Conservation (phyloP, 495 filamentous ascomycete genomes). For the Durotheca rogersii region DNA sequence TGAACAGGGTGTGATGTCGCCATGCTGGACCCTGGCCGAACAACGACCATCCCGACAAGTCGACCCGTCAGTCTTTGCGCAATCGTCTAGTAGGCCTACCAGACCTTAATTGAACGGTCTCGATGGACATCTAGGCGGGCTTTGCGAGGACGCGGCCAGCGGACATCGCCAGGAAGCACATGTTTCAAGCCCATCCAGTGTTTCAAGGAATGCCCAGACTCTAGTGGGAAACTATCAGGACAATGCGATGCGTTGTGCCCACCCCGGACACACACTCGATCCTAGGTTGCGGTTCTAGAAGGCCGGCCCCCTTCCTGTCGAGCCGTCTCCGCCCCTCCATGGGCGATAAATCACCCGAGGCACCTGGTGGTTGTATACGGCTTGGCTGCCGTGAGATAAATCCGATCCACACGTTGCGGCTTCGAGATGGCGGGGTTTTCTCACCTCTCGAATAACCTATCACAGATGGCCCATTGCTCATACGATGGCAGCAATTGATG, state of each 20-base stretch:
- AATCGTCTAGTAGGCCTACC: no score
- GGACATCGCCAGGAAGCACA: no score
- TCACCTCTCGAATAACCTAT: constrained; percentile 17
- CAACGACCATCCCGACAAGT: no score
- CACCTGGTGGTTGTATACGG: constrained; percentile 12
- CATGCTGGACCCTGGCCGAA: constrained; percentile 13
- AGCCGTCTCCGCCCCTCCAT: constrained; percentile 9
- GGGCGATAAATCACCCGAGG: constrained; percentile 36
- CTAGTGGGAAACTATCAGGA: not conserved
- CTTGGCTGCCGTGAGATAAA: constrained; percentile 32
- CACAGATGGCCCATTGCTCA: constrained; percentile 21
- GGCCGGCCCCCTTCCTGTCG: not conserved
- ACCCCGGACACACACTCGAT: constrained; percentile 6
- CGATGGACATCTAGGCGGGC: no score
- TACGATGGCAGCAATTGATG: constrained; percentile 7
- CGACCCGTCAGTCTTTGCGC: no score
- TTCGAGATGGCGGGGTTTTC: constrained; percentile 33
- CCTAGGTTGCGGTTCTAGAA: constrained; percentile 9
- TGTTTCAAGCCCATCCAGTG: not conserved
- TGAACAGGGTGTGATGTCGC: no score
- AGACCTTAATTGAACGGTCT: no score
- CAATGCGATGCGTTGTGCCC: not conserved
- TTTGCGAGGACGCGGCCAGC: no score
- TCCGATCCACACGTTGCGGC: constrained; percentile 30
- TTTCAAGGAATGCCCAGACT: not conserved